These are phyloP conservation scores for Boletus speciosus DNA, from an alignment of 768 basidiomycete genomes.

Conservation along the genomic window DNA sequence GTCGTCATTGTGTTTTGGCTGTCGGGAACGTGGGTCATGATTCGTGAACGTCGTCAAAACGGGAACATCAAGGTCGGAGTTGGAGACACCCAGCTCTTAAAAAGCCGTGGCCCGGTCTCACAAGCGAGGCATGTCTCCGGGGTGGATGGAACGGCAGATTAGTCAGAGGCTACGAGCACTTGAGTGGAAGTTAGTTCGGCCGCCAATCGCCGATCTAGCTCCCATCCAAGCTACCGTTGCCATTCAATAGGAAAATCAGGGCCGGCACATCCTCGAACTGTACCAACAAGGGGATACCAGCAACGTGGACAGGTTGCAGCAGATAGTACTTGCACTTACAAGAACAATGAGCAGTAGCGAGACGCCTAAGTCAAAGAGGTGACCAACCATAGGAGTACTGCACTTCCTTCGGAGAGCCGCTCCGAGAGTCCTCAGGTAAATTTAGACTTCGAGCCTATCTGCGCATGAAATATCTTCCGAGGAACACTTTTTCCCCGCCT, in stretches of 20 bases:
- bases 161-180: background rate
- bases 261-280: background rate
- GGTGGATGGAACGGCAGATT: background rate
- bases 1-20: background rate
- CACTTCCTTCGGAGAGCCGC: background rate
- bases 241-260: background rate
- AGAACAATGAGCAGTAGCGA: background rate
- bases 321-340: background rate
- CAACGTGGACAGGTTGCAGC: background rate
- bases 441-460: background rate
- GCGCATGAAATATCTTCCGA: background rate
- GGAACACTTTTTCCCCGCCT: background rate
- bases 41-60: background rate
- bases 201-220: slow-evolving; percentile 2
- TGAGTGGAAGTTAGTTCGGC: slow-evolving; percentile 1
- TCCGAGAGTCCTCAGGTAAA: background rate
- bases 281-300: background rate
- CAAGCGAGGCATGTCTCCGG: background rate
- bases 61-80: background rate
- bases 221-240: background rate
- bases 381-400: background rate
- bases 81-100: slow-evolving; percentile 4
- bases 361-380: background rate
- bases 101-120: background rate
- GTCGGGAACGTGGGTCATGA: slow-evolving; percentile 6